Percentiles rank a stretch among this genome's conserved stretches.
Conservation (phyloP, 2,329 filamentous ascomycete genomes). For the Ceratocystis colombiana region DNA sequence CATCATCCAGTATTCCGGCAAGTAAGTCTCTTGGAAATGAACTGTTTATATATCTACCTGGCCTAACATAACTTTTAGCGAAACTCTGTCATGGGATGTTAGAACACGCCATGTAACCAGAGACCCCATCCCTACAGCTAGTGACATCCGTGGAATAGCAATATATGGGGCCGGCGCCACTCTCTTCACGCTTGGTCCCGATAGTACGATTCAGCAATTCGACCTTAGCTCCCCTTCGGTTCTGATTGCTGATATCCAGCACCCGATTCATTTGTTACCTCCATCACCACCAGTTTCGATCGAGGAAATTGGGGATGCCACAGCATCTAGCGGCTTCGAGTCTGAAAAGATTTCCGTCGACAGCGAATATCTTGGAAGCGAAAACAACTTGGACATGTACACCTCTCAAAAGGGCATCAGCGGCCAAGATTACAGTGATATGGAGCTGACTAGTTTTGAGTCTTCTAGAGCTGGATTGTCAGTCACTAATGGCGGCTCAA, state of each 20-base stretch:
- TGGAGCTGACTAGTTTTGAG: constrained; percentile 40
- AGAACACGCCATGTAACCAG: constrained; percentile 93
- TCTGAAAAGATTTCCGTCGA: constrained; percentile 39
- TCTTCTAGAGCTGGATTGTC: constrained; percentile 42
- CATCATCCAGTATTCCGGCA: constrained; percentile 83
- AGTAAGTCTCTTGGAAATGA: constrained; percentile 51
- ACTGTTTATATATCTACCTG: neutral
- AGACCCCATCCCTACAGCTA: constrained; percentile 75
- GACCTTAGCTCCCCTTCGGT: constrained; percentile 73
- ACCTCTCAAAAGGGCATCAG: neutral
- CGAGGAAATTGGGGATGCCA: constrained; percentile 40
- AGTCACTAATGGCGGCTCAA: neutral
- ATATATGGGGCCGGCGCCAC: constrained; percentile 85
- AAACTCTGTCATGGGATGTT: constrained; percentile 94
- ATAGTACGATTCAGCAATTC: constrained; percentile 54
- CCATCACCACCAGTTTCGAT: constrained; percentile 75
- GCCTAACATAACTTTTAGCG: constrained; percentile 31
- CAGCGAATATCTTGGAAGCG: constrained; percentile 50
- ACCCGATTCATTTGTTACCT: constrained; percentile 57
- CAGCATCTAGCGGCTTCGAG: too few relatives aligned
- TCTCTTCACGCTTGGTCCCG: constrained; percentile 74
- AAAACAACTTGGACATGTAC: too few relatives aligned
- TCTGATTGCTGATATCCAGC: constrained; percentile 80
- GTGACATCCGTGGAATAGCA: constrained; percentile 69
- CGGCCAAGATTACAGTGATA: constrained; percentile 16